Conservation (phyloP, 2,329 filamentous ascomycete genomes). For the Diaporthe helianthi region DNA sequence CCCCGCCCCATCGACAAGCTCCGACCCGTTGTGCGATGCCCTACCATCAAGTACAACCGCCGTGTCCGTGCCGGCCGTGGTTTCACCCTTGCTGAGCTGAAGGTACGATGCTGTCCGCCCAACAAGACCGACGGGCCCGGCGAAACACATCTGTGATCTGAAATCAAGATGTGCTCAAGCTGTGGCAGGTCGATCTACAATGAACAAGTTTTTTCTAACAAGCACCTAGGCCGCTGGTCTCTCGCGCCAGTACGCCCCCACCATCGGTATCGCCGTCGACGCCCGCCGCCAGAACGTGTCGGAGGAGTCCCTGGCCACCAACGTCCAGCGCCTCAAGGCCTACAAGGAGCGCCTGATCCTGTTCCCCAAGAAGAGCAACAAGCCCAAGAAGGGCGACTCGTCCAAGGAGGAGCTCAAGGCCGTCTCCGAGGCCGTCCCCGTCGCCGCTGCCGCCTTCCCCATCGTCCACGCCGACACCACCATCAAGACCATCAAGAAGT, state of each 20-base stretch:
- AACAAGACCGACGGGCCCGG: neutral
- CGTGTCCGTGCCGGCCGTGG: slow-evolving; percentile 95
- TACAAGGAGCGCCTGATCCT: slow-evolving; percentile 97
- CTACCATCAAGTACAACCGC: slow-evolving; percentile 99
- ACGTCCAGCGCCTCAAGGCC: slow-evolving; percentile 97
- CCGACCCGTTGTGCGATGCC: slow-evolving; percentile 95
- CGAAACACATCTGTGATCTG: neutral
- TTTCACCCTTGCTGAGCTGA: slow-evolving; percentile 97
- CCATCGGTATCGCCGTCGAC: slow-evolving; percentile 97
- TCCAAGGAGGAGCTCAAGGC: slow-evolving; percentile 76
- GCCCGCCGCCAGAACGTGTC: slow-evolving; percentile 95
- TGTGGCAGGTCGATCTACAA: neutral
- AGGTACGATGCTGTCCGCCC: slow-evolving; percentile 67
- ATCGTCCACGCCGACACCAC: slow-evolving; percentile 72
- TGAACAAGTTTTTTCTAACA: slow-evolving; percentile 44
- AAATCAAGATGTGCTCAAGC: neutral
- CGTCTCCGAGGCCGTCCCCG: slow-evolving; percentile 64
- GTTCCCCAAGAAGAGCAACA: slow-evolving; percentile 94
- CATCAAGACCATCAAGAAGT: slow-evolving; percentile 80
- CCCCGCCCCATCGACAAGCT: slow-evolving; percentile 97
- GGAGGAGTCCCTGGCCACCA: slow-evolving; percentile 91
- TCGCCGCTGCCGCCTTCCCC: slow-evolving; percentile 69
- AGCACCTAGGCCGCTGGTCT: slow-evolving; percentile 87
- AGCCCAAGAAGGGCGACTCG: slow-evolving; percentile 91
- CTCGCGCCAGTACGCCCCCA: slow-evolving; percentile 90